These are phyloP conservation scores for Conidiobolus incongruus DNA, from an alignment of 371 early-diverging fungal genomes.

Conservation along the genomic window DNA sequence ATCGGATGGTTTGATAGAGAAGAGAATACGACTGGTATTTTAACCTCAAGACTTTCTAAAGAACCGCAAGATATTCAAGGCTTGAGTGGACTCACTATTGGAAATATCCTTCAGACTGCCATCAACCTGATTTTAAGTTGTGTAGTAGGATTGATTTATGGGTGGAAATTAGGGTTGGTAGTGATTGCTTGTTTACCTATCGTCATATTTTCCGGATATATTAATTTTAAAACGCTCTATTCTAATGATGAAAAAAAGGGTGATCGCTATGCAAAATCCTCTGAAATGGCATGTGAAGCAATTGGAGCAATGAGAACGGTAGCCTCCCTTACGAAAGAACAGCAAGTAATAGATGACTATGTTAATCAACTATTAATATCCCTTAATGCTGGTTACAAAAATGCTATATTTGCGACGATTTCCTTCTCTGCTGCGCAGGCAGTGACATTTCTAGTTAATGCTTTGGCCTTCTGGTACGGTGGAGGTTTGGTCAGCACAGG, in stretches of 20 bases:
- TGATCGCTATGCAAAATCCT: slow-evolving; percentile 8
- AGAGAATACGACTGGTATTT: too few relatives aligned
- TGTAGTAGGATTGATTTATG: slow-evolving; percentile 46
- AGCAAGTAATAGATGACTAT: slow-evolving; percentile 27
- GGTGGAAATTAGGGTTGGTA: slow-evolving; percentile 39
- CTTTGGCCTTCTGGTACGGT: slow-evolving; percentile 30
- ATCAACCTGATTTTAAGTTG: slow-evolving; percentile 11
- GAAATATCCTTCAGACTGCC: slow-evolving; percentile 7
- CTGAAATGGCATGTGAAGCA: too few relatives aligned
- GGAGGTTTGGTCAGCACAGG: slow-evolving; percentile 13
- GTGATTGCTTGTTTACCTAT: slow-evolving; percentile 27
- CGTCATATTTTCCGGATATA: slow-evolving; percentile 7
- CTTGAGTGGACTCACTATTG: slow-evolving; percentile 12
- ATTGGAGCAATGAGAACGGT: too few relatives aligned
- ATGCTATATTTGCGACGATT: slow-evolving; percentile 8
- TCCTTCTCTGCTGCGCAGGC: slow-evolving; percentile 34
- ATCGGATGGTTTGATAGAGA: too few relatives aligned
- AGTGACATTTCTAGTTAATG: slow-evolving; percentile 26
- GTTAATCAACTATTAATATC: slow-evolving; percentile 7
- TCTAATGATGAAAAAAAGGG: slow-evolving; percentile 4
- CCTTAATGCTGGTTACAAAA: neutral
- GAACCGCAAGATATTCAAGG: too few relatives aligned
- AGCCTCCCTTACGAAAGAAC: slow-evolving; percentile 66
- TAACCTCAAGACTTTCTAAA: too few relatives aligned
- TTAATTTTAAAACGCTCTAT: slow-evolving; percentile 7